These are phyloP conservation scores for Talaromyces funiculosus DNA, from an alignment of 2,329 filamentous ascomycete genomes.

Conservation along the genomic window DNA sequence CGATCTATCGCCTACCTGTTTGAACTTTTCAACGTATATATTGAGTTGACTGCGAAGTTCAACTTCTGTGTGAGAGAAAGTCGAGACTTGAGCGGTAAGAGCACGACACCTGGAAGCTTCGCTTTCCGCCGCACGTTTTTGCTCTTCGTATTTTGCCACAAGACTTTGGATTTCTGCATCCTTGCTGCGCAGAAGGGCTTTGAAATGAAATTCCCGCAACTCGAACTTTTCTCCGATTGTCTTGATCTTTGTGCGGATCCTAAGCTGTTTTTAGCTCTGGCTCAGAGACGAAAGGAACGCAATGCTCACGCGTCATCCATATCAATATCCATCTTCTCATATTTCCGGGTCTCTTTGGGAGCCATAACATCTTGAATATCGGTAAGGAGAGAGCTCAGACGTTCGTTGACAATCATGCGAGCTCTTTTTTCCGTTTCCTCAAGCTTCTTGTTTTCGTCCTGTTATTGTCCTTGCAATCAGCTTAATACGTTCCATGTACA, in stretches of 20 bases:
- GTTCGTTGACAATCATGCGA: constrained; percentile 75
- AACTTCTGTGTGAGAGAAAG: constrained; percentile 91
- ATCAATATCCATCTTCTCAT: constrained; percentile 75
- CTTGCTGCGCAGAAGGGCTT: constrained; percentile 84
- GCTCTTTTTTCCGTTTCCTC: constrained; percentile 81
- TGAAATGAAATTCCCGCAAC: constrained; percentile 87
- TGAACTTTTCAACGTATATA: constrained; percentile 98
- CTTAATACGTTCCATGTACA: constrained; percentile 4
- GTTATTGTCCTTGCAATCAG: constrained; percentile 18
- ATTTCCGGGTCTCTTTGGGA: constrained; percentile 76
- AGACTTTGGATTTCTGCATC: constrained; percentile 94
- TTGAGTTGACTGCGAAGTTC: constrained; percentile 93
- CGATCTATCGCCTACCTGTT: constrained; percentile 67
- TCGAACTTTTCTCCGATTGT: constrained; percentile 97
- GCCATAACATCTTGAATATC: constrained; percentile 86
- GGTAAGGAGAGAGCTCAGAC: constrained; percentile 71
- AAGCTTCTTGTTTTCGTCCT: constrained; percentile 90
- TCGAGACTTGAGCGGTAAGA: constrained; percentile 84
- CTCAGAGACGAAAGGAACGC: not conserved
- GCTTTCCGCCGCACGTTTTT: constrained; percentile 79
- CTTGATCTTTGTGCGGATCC: constrained; percentile 69
- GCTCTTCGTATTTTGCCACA: constrained; percentile 78
- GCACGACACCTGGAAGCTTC: constrained; percentile 76
- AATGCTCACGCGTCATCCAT: constrained; percentile 74
- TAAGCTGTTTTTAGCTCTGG: constrained; percentile 22